These are phyloP conservation scores for Globisporangium polare DNA, from an alignment of 352 stramenopile genomes.

Conservation along the genomic window DNA sequence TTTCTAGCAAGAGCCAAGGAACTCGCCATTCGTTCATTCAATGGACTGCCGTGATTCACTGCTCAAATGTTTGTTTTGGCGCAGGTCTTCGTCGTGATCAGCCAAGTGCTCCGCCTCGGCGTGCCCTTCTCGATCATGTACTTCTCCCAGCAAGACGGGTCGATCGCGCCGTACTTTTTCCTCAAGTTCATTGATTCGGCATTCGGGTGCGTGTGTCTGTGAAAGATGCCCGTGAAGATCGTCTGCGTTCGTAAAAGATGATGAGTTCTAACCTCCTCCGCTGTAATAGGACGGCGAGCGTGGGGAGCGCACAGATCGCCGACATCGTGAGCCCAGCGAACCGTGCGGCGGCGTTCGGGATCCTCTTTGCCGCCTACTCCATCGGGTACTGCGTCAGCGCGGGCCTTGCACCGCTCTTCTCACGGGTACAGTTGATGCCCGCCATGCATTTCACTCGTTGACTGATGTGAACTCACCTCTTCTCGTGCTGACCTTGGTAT, in stretches of 20 bases:
- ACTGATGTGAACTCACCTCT: not conserved
- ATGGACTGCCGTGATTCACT: not conserved
- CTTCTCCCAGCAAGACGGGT: slow-evolving; percentile 48
- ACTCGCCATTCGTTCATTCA: not conserved
- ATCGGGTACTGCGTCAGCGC: slow-evolving; percentile 58
- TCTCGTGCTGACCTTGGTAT: not conserved
- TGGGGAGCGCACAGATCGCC: slow-evolving; percentile 55
- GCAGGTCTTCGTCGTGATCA: slow-evolving; percentile 68
- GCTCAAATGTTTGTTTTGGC: not conserved
- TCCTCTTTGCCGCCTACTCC: slow-evolving; percentile 47
- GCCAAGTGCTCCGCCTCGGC: slow-evolving; percentile 51
- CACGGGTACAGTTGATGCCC: slow-evolving; percentile 25
- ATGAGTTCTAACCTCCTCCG: too few relatives aligned
- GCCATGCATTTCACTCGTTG: not conserved
- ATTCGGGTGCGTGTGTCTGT: slow-evolving; percentile 34
- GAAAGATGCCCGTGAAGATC: too few relatives aligned
- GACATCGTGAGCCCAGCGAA: slow-evolving; percentile 55
- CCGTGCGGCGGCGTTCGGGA: slow-evolving; percentile 49
- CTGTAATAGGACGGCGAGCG: slow-evolving; percentile 54
- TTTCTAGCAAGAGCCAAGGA: too few relatives aligned
- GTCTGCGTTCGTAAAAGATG: too few relatives aligned
- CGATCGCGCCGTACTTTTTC: slow-evolving; percentile 61
- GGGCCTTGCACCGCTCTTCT: slow-evolving; percentile 49
- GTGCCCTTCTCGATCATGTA: slow-evolving; percentile 70
- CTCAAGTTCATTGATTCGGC: slow-evolving; percentile 49